Base-by-base conservation (phyloP, 192 early-diverging fungal genomes). In the Podila verticillata region DNA sequence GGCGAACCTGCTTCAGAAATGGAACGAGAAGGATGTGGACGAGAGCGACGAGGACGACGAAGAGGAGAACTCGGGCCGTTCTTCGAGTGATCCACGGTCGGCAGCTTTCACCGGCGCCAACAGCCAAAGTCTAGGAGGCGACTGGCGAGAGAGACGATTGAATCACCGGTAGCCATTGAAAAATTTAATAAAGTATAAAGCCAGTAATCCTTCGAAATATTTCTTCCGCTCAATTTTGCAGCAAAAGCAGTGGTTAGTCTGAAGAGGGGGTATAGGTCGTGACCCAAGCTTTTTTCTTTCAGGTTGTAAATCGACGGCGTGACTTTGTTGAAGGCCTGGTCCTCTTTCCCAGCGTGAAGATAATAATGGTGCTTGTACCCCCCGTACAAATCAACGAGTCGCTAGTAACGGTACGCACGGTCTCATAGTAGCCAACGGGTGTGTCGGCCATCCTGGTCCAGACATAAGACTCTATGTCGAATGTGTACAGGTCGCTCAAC, bases 21-120 rank as follows among this genome's bases (percentile, higher is more conserved):
- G 77, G 77, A 72, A 66, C 32, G 77, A 80, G 24, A 80, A 80
- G 48, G 77, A 80, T 34, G 8, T 44, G 30, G 65, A 64, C 9
- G 34, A 32, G 59, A 63, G 60, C 13, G 69, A 67, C 13, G 70
- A 72, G 34, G 77, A 80, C 7, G 57, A 64, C 5, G 61, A 68
- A 7, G 65, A 64, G 0, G 35, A 72, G 1, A 54, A 63, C 1
- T 30, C 44, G 0, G 5, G 15, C 26, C 8, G 19, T 57, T 26
- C 7, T 10, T 58, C 2, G 3, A 15, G 26, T 29, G 8, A 39
- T n/a, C n/a, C 26, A 24, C 22, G 39, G 3, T 47, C 60, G 29
- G n/a, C 58, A 61, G 44, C 47, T 28, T n/a, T 44, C 6, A 72
- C 65, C 1, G 77, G 77, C 3, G 64, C 77, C 10, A 80, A 80